phyloP scores from a whole-genome alignment of 1,284 basidiomycete species.

The Athelia sp. region DNA sequence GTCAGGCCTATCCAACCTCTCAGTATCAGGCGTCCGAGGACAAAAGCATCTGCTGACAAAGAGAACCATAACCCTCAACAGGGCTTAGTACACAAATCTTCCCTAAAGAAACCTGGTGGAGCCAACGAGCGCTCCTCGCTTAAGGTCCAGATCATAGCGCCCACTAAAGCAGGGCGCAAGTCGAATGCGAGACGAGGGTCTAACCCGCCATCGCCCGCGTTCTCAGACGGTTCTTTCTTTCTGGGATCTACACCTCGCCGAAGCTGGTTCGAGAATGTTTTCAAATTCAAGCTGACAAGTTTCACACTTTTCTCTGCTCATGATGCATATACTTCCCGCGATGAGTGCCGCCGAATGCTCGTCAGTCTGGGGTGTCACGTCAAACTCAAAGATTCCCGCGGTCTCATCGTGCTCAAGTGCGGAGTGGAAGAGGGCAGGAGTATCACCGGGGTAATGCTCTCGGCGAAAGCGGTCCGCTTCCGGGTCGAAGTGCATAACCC shows the following conservation, averaged over 20 bases:
- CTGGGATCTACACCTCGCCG: slow-evolving; percentile 54
- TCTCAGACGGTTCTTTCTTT: slow-evolving; percentile 41
- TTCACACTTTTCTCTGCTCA: slow-evolving; percentile 63
- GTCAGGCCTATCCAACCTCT: neutral
- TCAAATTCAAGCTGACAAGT: slow-evolving; percentile 76
- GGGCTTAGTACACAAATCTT: slow-evolving; percentile 35
- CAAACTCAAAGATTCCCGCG: slow-evolving; percentile 59
- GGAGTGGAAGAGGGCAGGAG: slow-evolving; percentile 55
- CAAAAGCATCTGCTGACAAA: slow-evolving; percentile 19
- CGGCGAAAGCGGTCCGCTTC: slow-evolving; percentile 69
- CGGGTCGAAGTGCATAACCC: slow-evolving; percentile 65
- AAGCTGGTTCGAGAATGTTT: slow-evolving; percentile 86
- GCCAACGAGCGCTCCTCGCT: slow-evolving; percentile 16
- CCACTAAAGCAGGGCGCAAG: slow-evolving; percentile 25
- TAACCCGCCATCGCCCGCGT: slow-evolving; percentile 32
- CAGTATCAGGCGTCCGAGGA: slow-evolving; percentile 16
- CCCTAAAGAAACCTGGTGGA: slow-evolving; percentile 31
- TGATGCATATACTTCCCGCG: slow-evolving; percentile 64
- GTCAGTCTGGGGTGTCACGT: slow-evolving; percentile 69
- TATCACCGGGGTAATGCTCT: slow-evolving; percentile 47
- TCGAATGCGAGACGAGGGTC: slow-evolving; percentile 39
- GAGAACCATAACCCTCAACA: slow-evolving; percentile 25
- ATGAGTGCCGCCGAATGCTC: slow-evolving; percentile 71
- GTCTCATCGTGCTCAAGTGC: slow-evolving; percentile 65
- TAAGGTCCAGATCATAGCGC: slow-evolving; percentile 51